Conservation (phyloP, 1,284 basidiomycete species). For the Chalciporus sp. region DNA sequence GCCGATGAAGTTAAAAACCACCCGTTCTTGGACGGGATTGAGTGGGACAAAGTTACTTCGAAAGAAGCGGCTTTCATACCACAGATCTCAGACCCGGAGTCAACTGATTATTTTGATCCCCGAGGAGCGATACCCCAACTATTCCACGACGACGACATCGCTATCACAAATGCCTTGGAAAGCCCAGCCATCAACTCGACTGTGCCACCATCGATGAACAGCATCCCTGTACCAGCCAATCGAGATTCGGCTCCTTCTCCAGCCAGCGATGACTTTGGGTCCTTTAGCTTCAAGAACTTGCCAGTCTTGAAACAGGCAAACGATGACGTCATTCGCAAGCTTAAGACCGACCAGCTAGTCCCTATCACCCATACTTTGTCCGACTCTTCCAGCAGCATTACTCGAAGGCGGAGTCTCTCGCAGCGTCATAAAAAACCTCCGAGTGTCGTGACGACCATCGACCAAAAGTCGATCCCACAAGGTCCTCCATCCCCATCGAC, state of each 20-base stretch:
- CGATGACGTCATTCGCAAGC: constrained; percentile 96
- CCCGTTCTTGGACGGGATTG: constrained; percentile 87
- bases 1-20: constrained; percentile 94
- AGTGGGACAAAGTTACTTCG: constrained; percentile 91
- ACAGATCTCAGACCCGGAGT: constrained; percentile 93
- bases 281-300: constrained; percentile 98
- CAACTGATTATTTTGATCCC: constrained; percentile 98
- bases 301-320: constrained; percentile 98
- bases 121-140: constrained; percentile 89
- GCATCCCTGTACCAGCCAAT: constrained; percentile 46
- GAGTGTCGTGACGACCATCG: constrained; percentile 70
- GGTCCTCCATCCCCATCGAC: constrained; percentile 89
- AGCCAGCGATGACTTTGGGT: constrained; percentile 89
- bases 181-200: constrained; percentile 47
- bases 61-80: constrained; percentile 95
- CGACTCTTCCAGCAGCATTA: constrained; percentile 59
- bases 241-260: constrained; percentile 52
- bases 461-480: constrained; percentile 58
- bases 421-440: constrained; percentile 76
- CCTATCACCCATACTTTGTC: constrained; percentile 73
- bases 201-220: constrained; percentile 43
- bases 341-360: constrained; percentile 81
- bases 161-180: constrained; percentile 51
- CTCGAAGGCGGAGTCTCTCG: constrained; percentile 73
- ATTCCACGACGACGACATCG: constrained; percentile 83